Percentiles rank a stretch among this genome's conserved stretches.
Evolutionary conservation across 2,329 filamentous ascomycete genomes (phyloP).

Genomic region (Paramyrothecium sp.): DNA sequence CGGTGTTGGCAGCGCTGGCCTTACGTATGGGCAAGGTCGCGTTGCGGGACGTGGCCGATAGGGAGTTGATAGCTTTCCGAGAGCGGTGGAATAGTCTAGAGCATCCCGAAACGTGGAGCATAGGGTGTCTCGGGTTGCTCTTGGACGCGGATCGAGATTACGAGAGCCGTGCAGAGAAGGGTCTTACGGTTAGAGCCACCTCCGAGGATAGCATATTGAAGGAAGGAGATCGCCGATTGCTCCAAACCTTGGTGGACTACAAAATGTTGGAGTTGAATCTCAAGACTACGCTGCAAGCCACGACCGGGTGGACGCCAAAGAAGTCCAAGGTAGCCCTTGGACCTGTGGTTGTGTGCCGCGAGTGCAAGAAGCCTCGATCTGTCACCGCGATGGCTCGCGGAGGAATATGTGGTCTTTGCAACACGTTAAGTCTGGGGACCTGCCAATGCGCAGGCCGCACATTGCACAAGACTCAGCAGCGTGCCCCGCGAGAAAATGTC

Average conservation of each 20-base stretch:
- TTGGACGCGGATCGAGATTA: conserved; percentile 43
- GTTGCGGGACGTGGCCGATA: conserved; percentile 36
- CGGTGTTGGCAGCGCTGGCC: conserved; percentile 44
- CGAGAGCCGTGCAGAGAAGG: conserved; percentile 21
- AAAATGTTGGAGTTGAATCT: conserved; percentile 45
- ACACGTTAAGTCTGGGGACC: conserved; percentile 1
- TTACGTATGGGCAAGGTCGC: conserved; percentile 46
- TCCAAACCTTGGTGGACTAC: conserved; percentile 43
- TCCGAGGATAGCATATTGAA: conserved; percentile 26
- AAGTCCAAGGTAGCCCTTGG: conserved; percentile 43
- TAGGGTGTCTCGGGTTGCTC: conserved; percentile 41
- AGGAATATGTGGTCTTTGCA: conserved; percentile 41
- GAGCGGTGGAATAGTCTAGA: conserved; percentile 45
- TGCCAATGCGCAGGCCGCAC: conserved; percentile 19
- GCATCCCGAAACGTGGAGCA: conserved; percentile 48
- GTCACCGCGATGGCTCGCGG: conserved; percentile 45
- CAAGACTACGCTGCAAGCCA: conserved; percentile 38
- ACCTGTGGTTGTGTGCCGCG: conserved; percentile 36
- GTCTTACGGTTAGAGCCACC: conserved; percentile 10
- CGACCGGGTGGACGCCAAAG: conserved; percentile 42
- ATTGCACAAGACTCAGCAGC: conserved; percentile 18
- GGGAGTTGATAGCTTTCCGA: conserved; percentile 38
- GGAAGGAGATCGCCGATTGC: conserved; percentile 35
- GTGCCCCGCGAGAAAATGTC: conserved; percentile 23
- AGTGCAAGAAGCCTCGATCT: conserved; percentile 43